A percentile compares a stretch with the other conserved stretches of the same genome.
phyloP scores from a whole-genome alignment of 805 yeast species.

The Kodamaea restingae region DNA sequence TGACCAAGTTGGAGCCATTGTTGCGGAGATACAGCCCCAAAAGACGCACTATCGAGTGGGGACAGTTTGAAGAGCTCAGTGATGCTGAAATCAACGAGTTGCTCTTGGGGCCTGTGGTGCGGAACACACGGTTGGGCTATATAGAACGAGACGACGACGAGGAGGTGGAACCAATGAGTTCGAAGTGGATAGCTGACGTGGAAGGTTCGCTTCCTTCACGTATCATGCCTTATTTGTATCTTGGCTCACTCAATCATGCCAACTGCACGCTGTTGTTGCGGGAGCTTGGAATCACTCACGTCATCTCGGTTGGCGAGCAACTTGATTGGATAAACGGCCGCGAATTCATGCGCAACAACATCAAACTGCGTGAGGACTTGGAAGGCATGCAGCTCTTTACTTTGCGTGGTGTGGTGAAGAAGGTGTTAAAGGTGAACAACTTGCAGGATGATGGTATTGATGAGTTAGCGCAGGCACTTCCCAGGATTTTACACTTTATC shows the following conservation, averaged over 20 bases:
- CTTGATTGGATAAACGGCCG: conserved; percentile 55
- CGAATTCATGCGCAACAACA: conserved; percentile 24
- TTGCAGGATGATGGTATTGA: conserved; percentile 92
- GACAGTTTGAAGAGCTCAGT: conserved; percentile 26
- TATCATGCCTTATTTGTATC: conserved; percentile 75
- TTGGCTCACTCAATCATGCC: conserved; percentile 85
- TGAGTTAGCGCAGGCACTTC: conserved; percentile 58
- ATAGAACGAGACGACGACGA: conserved; percentile 23
- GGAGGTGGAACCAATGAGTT: conserved; percentile 12
- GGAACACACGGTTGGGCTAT: conserved; percentile 21
- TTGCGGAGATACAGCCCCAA: conserved; percentile 59
- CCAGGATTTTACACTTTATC: conserved; percentile 61
- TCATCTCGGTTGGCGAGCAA: conserved; percentile 84
- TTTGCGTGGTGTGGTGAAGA: conserved; percentile 26
- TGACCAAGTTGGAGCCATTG: conserved; percentile 61
- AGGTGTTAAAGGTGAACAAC: conserved; percentile 62
- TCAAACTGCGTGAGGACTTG: conserved; percentile 19
- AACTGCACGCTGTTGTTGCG: conserved; percentile 59
- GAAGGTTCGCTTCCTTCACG: conserved; percentile 80
- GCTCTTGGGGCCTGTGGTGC: conserved; percentile 16
- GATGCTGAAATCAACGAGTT: conserved; percentile 32
- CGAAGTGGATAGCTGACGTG: conserved; percentile 37
- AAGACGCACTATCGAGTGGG: conserved; percentile 22
- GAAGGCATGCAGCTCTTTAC: conserved; percentile 28
- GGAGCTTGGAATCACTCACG: conserved; percentile 63